Evolutionary conservation across 306 rosid species (phyloP).

Genomic region (Trichosanthes truncata): DNA sequence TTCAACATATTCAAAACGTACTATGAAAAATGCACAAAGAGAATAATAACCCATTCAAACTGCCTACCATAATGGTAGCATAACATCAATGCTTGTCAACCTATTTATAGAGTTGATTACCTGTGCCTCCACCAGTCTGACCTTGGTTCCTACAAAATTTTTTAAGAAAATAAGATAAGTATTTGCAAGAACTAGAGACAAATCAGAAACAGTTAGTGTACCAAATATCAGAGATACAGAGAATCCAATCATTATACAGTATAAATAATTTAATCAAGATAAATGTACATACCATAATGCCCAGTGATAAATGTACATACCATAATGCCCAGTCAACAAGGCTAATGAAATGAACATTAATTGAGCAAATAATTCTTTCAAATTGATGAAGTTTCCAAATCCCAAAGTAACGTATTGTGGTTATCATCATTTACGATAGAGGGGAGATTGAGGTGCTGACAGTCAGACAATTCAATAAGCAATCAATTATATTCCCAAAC

Average conservation of each 20-base stretch:
- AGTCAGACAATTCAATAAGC: background rate
- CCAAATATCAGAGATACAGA: background rate
- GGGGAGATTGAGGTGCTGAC: background rate
- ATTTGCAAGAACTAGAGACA: background rate
- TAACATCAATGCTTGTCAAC: background rate
- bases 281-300: background rate
- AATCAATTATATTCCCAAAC: background rate
- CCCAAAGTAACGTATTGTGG: background rate
- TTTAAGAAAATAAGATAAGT: background rate
- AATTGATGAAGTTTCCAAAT: background rate
- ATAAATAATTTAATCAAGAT: background rate
- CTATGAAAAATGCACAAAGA: background rate
- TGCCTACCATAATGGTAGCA: background rate
- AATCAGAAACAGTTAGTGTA: background rate
- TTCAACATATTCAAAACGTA: background rate
- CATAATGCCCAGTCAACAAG: background rate
- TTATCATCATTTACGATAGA: background rate
- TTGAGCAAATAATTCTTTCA: background rate
- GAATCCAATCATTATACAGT: background rate
- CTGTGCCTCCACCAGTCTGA: slow-evolving; percentile 31
- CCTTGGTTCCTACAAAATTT: slow-evolving; percentile 21
- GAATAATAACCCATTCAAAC: slow-evolving; percentile 1
- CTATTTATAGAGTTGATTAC: slow-evolving; percentile 17
- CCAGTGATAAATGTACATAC: background rate
- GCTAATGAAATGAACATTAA: background rate